Evolutionary conservation across 2,329 filamentous ascomycete species (phyloP), one percentile per base, ranked within the genome.

Genomic region (Scedosporium apiospermum): DNA sequence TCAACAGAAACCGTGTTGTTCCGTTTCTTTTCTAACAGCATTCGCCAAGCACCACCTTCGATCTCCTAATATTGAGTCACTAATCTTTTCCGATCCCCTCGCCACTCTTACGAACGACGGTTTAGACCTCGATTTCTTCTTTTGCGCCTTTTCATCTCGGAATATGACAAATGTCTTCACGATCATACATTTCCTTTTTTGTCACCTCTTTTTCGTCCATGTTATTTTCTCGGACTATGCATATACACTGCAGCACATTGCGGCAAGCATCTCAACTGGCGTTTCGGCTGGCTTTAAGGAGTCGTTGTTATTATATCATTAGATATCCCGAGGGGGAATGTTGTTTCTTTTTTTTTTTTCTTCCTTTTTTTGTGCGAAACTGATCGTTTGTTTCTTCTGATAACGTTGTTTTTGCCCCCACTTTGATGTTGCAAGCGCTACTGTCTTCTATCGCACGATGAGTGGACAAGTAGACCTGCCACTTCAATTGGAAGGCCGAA

Each of bases 211-310:
- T 55, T 55, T 55, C 30, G 30, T 55, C 23, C 21, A 23, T 55
- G 12, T 55, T 38, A 38, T 38, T 38, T 14, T 12, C 34, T 55
- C 51, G 51, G 18, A 55, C 12, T 27, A 55, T 23, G 51, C 51
- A 55, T 55, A 55, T 55, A 55, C 51, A 55, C 51, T 55, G 18
- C 51, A 55, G 51, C 51, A 55, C 51, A 55, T 55, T 55, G 23
- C 23, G 51, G 51, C 27, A 49, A 55, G 51, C 51, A 55, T 55
- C 27, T 16, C 6, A 23, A 23, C 21, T 55, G 51, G 51, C 51
- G 51, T 55, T 55, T 12, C 21, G 51, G 51, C 23, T 14, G 23
- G 23, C 51, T 55, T 55, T 1, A 14, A 16, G 23, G 51, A 14
- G 18, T 55, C 44, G n/a, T 49, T 49, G 18, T 18, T 49, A 49